These are phyloP conservation scores for Colletotrichum sidae DNA, from an alignment of 2,329 filamentous ascomycete species.

Conservation along the genomic window DNA sequence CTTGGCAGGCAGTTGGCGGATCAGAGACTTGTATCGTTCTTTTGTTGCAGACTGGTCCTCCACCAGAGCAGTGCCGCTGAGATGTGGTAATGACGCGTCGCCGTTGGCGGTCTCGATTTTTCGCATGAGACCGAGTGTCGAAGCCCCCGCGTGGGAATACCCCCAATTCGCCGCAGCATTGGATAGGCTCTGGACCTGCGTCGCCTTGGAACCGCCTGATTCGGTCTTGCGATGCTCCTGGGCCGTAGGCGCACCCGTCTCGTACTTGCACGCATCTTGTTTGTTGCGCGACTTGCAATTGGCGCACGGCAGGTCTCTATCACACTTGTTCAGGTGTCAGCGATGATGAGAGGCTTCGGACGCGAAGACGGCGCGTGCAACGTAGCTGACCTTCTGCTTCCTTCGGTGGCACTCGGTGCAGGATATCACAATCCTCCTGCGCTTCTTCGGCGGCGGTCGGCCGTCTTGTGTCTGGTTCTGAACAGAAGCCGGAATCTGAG, in stretches of 20 bases:
- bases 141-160: conserved; percentile 63
- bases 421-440: conserved; percentile 70
- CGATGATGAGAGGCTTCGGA: neutral
- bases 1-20: conserved; percentile 68
- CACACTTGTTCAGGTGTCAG: conserved; percentile 57
- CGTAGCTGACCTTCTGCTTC: conserved; percentile 64
- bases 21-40: conserved; percentile 69
- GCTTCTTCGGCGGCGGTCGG: conserved; percentile 62
- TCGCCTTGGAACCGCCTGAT: conserved; percentile 37
- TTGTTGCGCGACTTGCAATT: conserved; percentile 70
- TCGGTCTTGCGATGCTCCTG: conserved; percentile 49
- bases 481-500: too few species aligned
- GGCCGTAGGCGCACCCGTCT: conserved; percentile 60
- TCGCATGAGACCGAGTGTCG: conserved; percentile 66
- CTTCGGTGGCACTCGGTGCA: conserved; percentile 74
- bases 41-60: conserved; percentile 56
- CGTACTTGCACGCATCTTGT: conserved; percentile 67
- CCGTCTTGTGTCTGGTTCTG: conserved; percentile 22
- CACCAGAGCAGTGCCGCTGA: conserved; percentile 41
- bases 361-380: neutral
- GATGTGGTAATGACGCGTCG: conserved; percentile 47
- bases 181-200: conserved; percentile 49
- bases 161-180: conserved; percentile 62
- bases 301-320: conserved; percentile 68
- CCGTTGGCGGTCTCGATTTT: conserved; percentile 62